Conservation (phyloP, 768 basidiomycete species). For the Mycena capillaripes region DNA sequence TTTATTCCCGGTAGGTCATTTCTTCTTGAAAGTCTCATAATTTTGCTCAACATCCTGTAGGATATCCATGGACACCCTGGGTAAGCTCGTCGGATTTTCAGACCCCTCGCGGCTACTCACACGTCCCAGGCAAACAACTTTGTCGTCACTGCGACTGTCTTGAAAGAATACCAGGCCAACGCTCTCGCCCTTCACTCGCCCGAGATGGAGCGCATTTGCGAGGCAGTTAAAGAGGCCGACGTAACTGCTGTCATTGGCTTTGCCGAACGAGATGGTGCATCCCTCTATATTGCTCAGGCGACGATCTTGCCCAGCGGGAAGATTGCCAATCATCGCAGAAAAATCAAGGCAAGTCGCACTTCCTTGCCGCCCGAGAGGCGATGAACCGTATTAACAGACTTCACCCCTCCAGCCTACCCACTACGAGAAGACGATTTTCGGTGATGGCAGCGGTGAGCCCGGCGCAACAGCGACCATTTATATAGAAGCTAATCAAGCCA, state of each 20-base stretch:
- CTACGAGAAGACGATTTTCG: constrained; percentile 48
- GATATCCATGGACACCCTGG: constrained; percentile 51
- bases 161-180: constrained; percentile 47
- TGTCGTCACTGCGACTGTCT: constrained; percentile 40
- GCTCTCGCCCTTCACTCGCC: constrained; percentile 46
- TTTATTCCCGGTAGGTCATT: constrained; percentile 44
- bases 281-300: constrained; percentile 43
- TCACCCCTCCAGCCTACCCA: constrained; percentile 43
- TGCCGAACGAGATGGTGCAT: constrained; percentile 44
- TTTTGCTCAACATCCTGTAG: constrained; percentile 15
- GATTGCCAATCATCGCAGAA: constrained; percentile 47
- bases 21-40: background rate
- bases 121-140: constrained; percentile 42
- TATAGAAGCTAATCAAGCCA: background rate
- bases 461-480: background rate
- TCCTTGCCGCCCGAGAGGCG: constrained; percentile 7
- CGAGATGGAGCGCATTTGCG: constrained; percentile 48
- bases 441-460: constrained; percentile 46
- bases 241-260: constrained; percentile 46
- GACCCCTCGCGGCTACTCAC: background rate
- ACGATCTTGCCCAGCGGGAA: constrained; percentile 45
- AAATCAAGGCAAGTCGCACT: constrained; percentile 44
- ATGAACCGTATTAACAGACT: constrained; percentile 28
- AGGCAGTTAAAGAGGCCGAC: constrained; percentile 45
- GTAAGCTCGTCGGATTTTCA: background rate